A percentile compares a stretch with the other conserved stretches of the same genome.
Conservation (phyloP, 805 yeast species). For the Ogataea paradorogensis region DNA sequence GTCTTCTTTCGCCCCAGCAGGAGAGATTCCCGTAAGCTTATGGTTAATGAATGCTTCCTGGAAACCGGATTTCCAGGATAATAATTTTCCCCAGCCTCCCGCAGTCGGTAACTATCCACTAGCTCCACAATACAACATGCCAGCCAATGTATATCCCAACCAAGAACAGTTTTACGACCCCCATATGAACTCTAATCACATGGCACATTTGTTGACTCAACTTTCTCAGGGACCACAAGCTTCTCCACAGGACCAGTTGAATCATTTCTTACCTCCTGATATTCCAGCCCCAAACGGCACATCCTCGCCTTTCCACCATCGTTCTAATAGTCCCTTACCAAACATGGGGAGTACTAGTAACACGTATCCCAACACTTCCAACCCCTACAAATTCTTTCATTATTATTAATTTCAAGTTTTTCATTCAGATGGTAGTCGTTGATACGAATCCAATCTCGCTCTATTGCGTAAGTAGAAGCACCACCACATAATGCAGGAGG, state of each 20-base stretch:
- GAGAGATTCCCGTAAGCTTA: constrained; percentile 15
- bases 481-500: constrained; percentile 28
- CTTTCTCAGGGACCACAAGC: constrained; percentile 8
- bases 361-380: constrained; percentile 12
- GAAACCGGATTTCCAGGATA: constrained; percentile 16
- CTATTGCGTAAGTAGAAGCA: constrained; percentile 23
- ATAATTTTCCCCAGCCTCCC: not conserved
- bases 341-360: constrained; percentile 9
- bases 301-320: not conserved
- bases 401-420: constrained; percentile 2
- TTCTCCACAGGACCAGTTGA: not conserved
- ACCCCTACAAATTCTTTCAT: constrained; percentile 14
- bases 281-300: too few species aligned
- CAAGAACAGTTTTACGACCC: constrained; percentile 1
- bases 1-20: not conserved
- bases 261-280: not conserved
- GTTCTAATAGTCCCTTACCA: constrained; percentile 5
- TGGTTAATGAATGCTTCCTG: constrained; percentile 21
- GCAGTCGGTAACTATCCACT: not conserved
- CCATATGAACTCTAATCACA: constrained; percentile 9
- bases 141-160: not conserved
- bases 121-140: not conserved
- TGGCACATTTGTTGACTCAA: constrained; percentile 12
- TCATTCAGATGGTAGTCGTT: constrained; percentile 12
- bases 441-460: constrained; percentile 15